These are phyloP conservation scores for Spergularia marina DNA, from an alignment of 148 eudicot species.

Conservation along the genomic window DNA sequence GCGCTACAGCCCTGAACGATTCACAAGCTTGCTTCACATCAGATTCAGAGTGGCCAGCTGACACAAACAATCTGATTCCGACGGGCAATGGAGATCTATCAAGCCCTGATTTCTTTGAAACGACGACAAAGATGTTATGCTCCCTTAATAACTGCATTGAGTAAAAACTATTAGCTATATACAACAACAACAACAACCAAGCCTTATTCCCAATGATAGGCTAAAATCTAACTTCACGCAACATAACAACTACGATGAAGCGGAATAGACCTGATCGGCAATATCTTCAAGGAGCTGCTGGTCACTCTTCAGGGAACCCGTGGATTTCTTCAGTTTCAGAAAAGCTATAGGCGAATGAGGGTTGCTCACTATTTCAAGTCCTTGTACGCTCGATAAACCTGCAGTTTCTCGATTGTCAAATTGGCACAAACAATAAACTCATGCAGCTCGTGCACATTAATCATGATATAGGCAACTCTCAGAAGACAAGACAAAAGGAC, in stretches of 20 bases:
- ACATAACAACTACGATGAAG: neutral
- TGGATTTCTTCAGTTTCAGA: slow-evolving; percentile 57
- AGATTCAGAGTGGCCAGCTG: slow-evolving; percentile 79
- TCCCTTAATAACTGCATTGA: slow-evolving; percentile 65
- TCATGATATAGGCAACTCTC: neutral
- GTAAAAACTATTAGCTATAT: neutral
- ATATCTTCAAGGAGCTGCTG: slow-evolving; percentile 70
- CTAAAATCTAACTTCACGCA: neutral
- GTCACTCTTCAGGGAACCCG: slow-evolving; percentile 59
- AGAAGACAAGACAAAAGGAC: too few relatives aligned
- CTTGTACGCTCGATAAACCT: slow-evolving; percentile 62
- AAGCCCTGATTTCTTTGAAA: slow-evolving; percentile 67
- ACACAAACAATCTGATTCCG: slow-evolving; percentile 71
- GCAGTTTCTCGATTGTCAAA: slow-evolving; percentile 26
- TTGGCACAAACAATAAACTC: slow-evolving; percentile 12
- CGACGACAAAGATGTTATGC: slow-evolving; percentile 58
- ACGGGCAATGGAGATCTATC: slow-evolving; percentile 76
- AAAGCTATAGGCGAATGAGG: slow-evolving; percentile 72
- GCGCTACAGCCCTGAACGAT: slow-evolving; percentile 57
- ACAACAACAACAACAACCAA: too few relatives aligned
- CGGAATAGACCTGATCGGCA: slow-evolving; percentile 52
- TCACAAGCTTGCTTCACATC: slow-evolving; percentile 62
- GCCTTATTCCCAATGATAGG: too few relatives aligned
- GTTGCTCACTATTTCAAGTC: slow-evolving; percentile 74
- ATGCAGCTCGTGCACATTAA: neutral